Percentiles rank a stretch among this genome's conserved stretches.
Conservation (phyloP, 2,329 filamentous ascomycete species). For the Lojkania enalia region DNA sequence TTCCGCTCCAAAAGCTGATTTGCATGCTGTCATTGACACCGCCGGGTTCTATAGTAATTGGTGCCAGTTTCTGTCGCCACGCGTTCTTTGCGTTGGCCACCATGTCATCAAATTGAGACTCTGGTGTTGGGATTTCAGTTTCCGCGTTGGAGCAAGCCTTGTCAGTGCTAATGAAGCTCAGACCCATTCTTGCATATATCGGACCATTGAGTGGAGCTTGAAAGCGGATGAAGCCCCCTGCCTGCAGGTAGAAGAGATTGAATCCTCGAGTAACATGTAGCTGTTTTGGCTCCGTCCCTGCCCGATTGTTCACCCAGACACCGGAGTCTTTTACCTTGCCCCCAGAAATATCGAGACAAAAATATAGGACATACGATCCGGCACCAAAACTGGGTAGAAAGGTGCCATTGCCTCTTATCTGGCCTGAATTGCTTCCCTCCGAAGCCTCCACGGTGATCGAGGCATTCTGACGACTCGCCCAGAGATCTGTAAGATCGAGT, state of each 20-base stretch:
- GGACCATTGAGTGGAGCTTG: constrained; percentile 62
- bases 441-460: constrained; percentile 57
- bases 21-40: constrained; percentile 43
- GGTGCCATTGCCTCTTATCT: constrained; percentile 61
- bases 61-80: constrained; percentile 47
- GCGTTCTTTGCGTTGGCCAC: constrained; percentile 46
- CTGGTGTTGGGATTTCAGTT: constrained; percentile 62
- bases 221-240: constrained; percentile 39
- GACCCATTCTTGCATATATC: constrained; percentile 67
- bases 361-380: constrained; percentile 61
- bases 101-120: constrained; percentile 64
- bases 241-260: constrained; percentile 41
- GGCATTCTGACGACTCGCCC: constrained; percentile 55
- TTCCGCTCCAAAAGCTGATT: constrained; percentile 49
- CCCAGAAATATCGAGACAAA: constrained; percentile 64
- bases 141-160: constrained; percentile 72
- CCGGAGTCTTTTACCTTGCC: constrained; percentile 55
- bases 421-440: constrained; percentile 45
- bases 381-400: constrained; percentile 67
- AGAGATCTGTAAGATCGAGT: constrained; percentile 63
- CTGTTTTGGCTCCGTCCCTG: constrained; percentile 50
- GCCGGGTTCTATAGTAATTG: constrained; percentile 43
- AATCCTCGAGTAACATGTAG: constrained; percentile 41
- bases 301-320: constrained; percentile 60
- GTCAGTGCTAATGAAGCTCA: constrained; percentile 68